phyloP scores from a whole-genome alignment of 805 yeast species.

The Clavispora asparagi region DNA sequence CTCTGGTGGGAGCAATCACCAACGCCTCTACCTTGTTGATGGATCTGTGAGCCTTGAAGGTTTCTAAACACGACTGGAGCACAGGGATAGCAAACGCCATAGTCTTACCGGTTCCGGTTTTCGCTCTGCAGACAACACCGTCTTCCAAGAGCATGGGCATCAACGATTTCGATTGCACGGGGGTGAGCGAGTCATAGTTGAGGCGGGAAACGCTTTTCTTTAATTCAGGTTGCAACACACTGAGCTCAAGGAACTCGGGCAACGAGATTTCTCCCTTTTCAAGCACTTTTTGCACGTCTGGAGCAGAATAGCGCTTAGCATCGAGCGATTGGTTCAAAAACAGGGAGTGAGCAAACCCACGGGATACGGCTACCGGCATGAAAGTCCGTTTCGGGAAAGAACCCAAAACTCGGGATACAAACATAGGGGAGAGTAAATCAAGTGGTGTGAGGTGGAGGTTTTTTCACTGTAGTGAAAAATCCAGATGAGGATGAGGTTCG shows the following conservation, averaged over 20 bases:
- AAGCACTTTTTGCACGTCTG: not conserved
- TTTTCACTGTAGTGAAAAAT: not conserved
- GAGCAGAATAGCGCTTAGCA: not conserved
- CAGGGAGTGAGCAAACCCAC: not conserved
- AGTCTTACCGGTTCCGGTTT: slow-evolving; percentile 95
- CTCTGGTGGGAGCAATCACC: slow-evolving; percentile 86
- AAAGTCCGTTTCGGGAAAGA: not conserved
- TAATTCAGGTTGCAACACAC: slow-evolving; percentile 6
- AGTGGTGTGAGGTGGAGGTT: not conserved
- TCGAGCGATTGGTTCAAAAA: not conserved
- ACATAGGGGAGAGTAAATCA: not conserved
- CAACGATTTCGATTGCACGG: slow-evolving; percentile 63
- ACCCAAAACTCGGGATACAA: not conserved
- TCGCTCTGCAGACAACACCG: slow-evolving; percentile 85
- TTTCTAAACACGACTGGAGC: slow-evolving; percentile 48
- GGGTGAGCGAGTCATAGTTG: slow-evolving; percentile 53
- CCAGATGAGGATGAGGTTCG: not conserved
- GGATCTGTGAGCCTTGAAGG: not conserved
- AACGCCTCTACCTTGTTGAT: slow-evolving; percentile 43
- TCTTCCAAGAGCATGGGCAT: slow-evolving; percentile 48
- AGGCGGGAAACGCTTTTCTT: slow-evolving; percentile 10
- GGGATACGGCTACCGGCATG: not conserved
- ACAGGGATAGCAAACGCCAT: slow-evolving; percentile 83
- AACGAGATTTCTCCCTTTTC: slow-evolving; percentile 7
- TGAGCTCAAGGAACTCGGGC: slow-evolving; percentile 8